A percentile compares a stretch with the other conserved stretches of the same genome.
phyloP scores from a whole-genome alignment of 2,329 filamentous ascomycete genomes.

The Colletotrichum acutatum region DNA sequence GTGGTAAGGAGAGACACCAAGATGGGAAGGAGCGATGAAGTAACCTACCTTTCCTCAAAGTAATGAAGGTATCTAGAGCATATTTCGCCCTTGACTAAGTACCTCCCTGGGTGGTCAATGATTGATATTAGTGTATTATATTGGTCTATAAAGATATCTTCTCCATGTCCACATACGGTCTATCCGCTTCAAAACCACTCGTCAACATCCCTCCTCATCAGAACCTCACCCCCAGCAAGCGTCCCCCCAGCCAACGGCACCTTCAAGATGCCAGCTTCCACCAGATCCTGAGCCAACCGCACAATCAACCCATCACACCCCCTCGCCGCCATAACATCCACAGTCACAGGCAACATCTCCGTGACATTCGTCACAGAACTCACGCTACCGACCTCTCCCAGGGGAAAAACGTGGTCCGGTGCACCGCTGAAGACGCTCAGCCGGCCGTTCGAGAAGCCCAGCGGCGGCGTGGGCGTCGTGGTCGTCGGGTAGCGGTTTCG shows the following conservation, averaged over 20 bases:
- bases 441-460: constrained; percentile 54
- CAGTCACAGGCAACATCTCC: constrained; percentile 65
- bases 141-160: not conserved
- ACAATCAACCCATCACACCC: constrained; percentile 71
- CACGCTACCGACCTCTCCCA: constrained; percentile 50
- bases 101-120: no score
- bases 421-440: constrained; percentile 49
- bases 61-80: no score
- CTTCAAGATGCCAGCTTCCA: constrained; percentile 58
- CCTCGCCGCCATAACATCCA: constrained; percentile 66
- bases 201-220: constrained; percentile 36
- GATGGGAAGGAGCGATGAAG: no score
- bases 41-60: no score
- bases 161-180: not conserved
- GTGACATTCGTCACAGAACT: constrained; percentile 56
- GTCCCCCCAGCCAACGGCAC: constrained; percentile 54
- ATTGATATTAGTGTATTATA: no score
- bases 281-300: constrained; percentile 62
- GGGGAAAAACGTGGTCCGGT: constrained; percentile 54
- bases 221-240: constrained; percentile 40
- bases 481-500: constrained; percentile 45
- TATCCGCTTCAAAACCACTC: constrained; percentile 6
- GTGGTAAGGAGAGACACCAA: no score
- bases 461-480: constrained; percentile 57
- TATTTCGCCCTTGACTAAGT: no score